phyloP scores from a whole-genome alignment of 306 rosid genomes.

The Senna siamea region DNA sequence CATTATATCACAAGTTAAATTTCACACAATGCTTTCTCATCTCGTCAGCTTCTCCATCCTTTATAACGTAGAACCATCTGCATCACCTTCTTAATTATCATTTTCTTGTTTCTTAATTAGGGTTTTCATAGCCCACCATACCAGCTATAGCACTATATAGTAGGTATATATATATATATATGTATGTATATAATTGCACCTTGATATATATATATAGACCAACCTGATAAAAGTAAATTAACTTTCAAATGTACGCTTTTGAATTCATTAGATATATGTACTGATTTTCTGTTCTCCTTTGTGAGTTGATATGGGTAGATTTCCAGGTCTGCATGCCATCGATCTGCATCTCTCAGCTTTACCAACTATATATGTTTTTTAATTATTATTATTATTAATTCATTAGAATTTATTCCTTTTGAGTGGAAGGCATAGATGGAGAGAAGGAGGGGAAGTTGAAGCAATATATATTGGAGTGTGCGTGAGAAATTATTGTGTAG shows the following conservation, averaged over 20 bases:
- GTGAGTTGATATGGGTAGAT: constrained; percentile 3
- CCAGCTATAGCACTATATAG: too few species aligned
- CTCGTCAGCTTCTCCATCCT: too few species aligned
- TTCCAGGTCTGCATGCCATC: constrained; percentile 45
- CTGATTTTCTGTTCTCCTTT: not conserved
- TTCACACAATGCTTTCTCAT: too few species aligned
- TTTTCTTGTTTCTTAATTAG: constrained; percentile 32
- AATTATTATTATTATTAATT: not conserved
- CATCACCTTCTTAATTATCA: not conserved
- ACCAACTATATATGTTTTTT: constrained; percentile 29
- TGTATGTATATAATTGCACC: constrained; percentile 12
- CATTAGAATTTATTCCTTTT: constrained; percentile 13
- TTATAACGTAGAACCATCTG: constrained; percentile 6
- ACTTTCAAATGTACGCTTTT: not conserved
- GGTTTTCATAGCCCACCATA: constrained; percentile 34
- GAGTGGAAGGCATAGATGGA: constrained; percentile 47
- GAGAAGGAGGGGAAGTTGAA: constrained; percentile 34
- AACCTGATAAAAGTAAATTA: not conserved
- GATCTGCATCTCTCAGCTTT: constrained; percentile 46
- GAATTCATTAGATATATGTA: not conserved
- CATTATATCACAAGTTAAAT: too few species aligned
- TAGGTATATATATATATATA: constrained; percentile 5
- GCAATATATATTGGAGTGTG: constrained; percentile 25
- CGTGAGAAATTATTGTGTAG: constrained; percentile 47
- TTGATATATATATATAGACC: not conserved